Conservation (phyloP, 1,284 basidiomycete genomes). For the Trichosporon sp. region DNA sequence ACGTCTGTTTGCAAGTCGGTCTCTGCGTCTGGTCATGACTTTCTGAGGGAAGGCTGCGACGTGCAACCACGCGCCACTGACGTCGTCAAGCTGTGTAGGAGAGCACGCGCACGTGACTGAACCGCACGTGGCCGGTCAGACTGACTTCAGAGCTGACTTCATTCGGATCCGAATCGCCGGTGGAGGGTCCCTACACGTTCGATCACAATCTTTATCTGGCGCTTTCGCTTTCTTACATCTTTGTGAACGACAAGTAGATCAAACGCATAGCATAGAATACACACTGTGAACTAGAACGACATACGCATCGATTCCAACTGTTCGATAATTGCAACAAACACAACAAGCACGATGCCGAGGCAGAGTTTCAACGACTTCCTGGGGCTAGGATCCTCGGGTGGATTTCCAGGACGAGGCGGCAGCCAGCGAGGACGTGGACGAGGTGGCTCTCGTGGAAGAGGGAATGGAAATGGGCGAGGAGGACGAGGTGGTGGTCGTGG, state of each 20-base stretch:
- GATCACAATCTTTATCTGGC: not conserved
- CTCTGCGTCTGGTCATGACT: not conserved
- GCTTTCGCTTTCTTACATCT: not conserved
- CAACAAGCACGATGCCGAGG: not conserved
- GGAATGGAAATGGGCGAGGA: slow-evolving; percentile 14
- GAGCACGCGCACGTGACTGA: not conserved
- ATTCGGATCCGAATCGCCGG: not conserved
- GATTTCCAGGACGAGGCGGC: not conserved
- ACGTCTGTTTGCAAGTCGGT: not conserved
- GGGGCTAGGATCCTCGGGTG: not conserved
- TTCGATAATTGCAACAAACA: not conserved
- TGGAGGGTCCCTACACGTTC: slow-evolving; percentile 4
- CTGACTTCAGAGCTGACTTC: not conserved
- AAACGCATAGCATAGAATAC: not conserved
- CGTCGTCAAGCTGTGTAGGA: not conserved
- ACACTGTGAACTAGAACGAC: not conserved
- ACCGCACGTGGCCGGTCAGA: not conserved
- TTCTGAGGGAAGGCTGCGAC: not conserved
- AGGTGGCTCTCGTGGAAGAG: slow-evolving; percentile 15
- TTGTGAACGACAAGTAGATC: not conserved
- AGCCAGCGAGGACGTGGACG: slow-evolving; percentile 2
- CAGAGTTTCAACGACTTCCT: slow-evolving; percentile 2
- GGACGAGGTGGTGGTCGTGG: slow-evolving; percentile 12
- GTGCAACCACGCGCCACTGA: not conserved
- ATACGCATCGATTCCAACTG: not conserved